Base-by-base conservation (phyloP, 805 yeast species). In the Candida krabiensis region DNA sequence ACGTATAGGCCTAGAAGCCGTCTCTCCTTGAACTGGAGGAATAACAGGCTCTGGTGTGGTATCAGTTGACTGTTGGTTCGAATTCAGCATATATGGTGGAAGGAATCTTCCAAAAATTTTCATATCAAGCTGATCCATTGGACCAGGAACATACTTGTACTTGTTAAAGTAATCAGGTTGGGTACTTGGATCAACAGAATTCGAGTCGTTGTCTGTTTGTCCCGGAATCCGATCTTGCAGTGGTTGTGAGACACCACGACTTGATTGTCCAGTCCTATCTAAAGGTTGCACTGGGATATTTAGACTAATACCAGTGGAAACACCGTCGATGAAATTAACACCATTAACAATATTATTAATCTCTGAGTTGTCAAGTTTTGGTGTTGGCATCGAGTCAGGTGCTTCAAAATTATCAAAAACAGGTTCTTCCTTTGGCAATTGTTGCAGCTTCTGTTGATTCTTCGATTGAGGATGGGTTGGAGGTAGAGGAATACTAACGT, bases 91-190 rank as follows among this genome's bases (percentile, higher is more conserved):
- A 56, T 85, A 86, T 3, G 95, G 93, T 2, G 96, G 96, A 33
- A 86, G 56, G 46, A 84, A 81, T 27, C 86, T 66, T 1, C 96
- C 96, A 67, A 88, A 88, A 14, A 88, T 72, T 54, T 86, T 90
- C 54, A 86, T 78, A 57, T 88, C 96, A 32, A 88, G 62, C 48
- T 83, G 85, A 58, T 88, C 96, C 70, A 88, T 83, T 29, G 86
- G 82, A 4, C 95, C 93, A 1, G 93, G 87, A 44, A 85, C 71
- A 51, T 86, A 85, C 37, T 66, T 61, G 33, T 43, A 47, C 29
- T 50, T 43, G 21, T 34, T 41, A 19, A 25, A 23, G 9, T 38
- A 26, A 8, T 35, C 37, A 17, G 31, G 41, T 9, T 38, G 42
- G 13, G 39, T 16, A 19, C 21, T 3, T 28, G 59, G 18, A 17